These are phyloP conservation scores for Delonix regia DNA, from an alignment of 306 rosid genomes.

Conservation along the genomic window DNA sequence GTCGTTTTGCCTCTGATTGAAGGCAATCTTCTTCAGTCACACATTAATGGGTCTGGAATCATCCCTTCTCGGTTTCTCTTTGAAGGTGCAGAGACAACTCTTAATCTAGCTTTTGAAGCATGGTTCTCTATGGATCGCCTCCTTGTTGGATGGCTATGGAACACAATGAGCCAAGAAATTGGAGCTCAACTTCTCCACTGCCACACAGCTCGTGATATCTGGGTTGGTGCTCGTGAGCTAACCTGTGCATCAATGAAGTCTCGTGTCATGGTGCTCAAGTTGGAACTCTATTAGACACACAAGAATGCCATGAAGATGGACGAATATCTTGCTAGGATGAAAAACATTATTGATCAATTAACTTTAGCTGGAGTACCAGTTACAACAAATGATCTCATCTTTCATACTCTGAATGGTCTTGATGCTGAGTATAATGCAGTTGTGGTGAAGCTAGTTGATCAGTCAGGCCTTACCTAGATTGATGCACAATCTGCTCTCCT, in stretches of 20 bases:
- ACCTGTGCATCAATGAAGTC: background rate
- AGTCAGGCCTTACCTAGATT: too few relatives aligned
- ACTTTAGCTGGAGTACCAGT: too few relatives aligned
- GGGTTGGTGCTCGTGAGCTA: background rate
- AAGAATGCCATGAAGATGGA: background rate
- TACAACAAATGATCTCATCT: too few relatives aligned
- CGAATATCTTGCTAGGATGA: background rate
- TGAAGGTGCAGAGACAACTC: too few relatives aligned
- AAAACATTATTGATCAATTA: background rate
- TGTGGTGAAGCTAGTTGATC: too few relatives aligned
- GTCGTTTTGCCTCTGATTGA: background rate
- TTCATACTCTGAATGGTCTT: too few relatives aligned
- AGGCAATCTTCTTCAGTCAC: background rate
- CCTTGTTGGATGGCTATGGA: background rate
- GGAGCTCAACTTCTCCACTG: background rate
- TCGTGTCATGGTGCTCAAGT: background rate
- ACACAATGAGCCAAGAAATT: background rate
- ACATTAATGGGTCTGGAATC: accelerated
- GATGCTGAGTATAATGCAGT: too few relatives aligned
- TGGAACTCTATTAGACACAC: background rate
- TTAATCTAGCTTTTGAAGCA: background rate
- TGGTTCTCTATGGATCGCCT: background rate
- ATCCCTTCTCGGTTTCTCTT: background rate
- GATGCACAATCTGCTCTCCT: too few relatives aligned
- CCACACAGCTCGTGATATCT: background rate